Base-by-base conservation (phyloP, 2,329 filamentous ascomycete genomes). In the Sordariomycetes sp. region DNA sequence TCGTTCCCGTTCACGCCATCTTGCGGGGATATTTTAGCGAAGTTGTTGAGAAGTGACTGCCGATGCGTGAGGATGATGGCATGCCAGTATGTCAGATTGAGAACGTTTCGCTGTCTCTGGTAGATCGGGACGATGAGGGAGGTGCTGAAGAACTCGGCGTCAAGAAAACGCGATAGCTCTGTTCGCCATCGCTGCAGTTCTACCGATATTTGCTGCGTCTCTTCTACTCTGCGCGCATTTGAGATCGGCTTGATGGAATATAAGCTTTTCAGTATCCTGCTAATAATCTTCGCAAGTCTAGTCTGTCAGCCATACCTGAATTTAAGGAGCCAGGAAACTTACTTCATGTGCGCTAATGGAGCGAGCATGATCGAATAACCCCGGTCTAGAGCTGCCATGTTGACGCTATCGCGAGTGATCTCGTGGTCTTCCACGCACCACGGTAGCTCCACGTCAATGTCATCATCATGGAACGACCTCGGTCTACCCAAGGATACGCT, bases 401-500 rank as follows among this genome's bases (percentile, higher is more conserved):
- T n/a, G n/a, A n/a, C n/a, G 12, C 19, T 32, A 21, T 14, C 19
- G 38, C 71, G 60, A 35, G 64, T 61, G 38, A 37, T 17, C 21
- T 28, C 16, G 6, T 32, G 8, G 25, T 80, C 75, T 35, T 76
- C 72, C 6, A 75, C 60, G 16, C 58, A 53, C 7, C 60, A 55
- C 0, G 76, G 76, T 11, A 76, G 53, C 12, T 74, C 68, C 41
- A 79, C 72, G 39, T 80, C 75, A 33, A 80, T 77, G 35, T 79
- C 75, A 29, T 79, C 75, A 31, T 80, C 73, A 38, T 76, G 76
- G 32, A 80, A 72, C 3, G 75, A 64, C 12, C 70, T 55, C 2
- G 78, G 77, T 14, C 76, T 60, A 2, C 77, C 77, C 8, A 80
- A 63, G 32, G 75, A 70, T 15, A 72, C 70, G 35, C 75, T 75